Base-by-base conservation (phyloP, 495 filamentous ascomycete species). In the Extremus antarcticus region DNA sequence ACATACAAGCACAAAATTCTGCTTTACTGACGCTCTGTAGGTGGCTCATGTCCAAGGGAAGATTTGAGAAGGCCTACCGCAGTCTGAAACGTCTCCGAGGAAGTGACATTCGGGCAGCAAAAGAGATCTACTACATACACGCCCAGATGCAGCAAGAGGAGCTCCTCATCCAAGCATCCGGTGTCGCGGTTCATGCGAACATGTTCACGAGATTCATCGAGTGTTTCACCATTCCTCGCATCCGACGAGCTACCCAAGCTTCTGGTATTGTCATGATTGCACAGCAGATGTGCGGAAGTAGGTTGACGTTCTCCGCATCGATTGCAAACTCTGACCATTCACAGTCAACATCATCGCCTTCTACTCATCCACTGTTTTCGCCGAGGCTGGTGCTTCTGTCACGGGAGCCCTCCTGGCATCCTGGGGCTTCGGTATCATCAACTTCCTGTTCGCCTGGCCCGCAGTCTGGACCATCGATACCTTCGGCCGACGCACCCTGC, bases 101-200 rank as follows among this genome's bases (percentile, higher is more conserved):
- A 54, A 74, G 76, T 22, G 74, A 74, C 0, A 61, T 90, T 39
- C 85, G 87, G 57, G 87, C 83, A 1, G 86, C 86, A 7, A 72
- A 86, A 1, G 87, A 91, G 65, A 74, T 90, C 10, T 90, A 85
- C 68, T 85, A 82, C 64, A 86, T 87, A 54, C 78, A 88, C 60
- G 74, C 78, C 0, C 84, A 76, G 47, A 66, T 79, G 25, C 63
- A 62, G 41, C 29, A 41, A 10, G 55, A 57, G 23, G 20, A 56
- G 35, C 24, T 22, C n/a, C 13, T 55, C 2, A 50, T 55, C 22
- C 57, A 76, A 45, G 71, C 75, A 43, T 60, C 66, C 40, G 66
- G 71, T 11, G 56, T 77, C 32, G 59, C 74, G 13, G 54, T 54
- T 20, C 55, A 69, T n/a, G 63, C 62, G 21, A 67, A 69, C 40